phyloP scores from a whole-genome alignment of 2,329 filamentous ascomycete genomes.

The Emmonsia crescens region DNA sequence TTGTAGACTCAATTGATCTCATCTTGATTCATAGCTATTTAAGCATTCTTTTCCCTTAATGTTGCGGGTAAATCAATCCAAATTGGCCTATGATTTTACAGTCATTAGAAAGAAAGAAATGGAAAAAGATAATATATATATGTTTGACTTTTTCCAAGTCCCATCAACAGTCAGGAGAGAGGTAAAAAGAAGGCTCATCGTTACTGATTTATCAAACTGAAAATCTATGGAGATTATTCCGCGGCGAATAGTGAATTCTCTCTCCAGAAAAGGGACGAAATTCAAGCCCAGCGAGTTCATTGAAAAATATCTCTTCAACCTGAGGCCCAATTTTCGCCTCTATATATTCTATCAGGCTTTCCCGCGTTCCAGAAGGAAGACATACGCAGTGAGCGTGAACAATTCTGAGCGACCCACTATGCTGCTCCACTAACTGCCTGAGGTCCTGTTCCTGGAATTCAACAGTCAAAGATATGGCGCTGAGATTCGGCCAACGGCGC shows the following conservation, averaged over 20 bases:
- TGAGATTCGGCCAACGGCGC: background rate
- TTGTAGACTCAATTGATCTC: background rate
- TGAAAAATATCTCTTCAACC: background rate
- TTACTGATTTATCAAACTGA: background rate
- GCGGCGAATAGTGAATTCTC: background rate
- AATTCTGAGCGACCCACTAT: background rate
- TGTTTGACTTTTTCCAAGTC: background rate
- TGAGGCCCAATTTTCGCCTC: background rate
- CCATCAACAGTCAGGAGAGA: background rate
- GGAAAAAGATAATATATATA: background rate
- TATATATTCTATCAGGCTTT: background rate
- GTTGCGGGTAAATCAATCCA: background rate
- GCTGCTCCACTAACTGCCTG: background rate
- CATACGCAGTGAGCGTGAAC: background rate
- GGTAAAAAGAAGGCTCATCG: background rate
- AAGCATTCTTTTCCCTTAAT: background rate
- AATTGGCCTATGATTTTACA: background rate
- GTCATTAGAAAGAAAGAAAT: too few relatives aligned
- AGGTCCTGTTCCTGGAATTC: background rate
- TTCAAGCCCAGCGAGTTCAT: background rate
- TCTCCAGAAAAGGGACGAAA: background rate
- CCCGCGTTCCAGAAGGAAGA: background rate
- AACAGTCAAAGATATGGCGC: background rate
- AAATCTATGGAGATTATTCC: background rate
- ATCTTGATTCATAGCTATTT: background rate